Evolutionary conservation across 75 land plant species (phyloP), one percentile per base, ranked within the genome.

Genomic region (Cupressus sempervirens): DNA sequence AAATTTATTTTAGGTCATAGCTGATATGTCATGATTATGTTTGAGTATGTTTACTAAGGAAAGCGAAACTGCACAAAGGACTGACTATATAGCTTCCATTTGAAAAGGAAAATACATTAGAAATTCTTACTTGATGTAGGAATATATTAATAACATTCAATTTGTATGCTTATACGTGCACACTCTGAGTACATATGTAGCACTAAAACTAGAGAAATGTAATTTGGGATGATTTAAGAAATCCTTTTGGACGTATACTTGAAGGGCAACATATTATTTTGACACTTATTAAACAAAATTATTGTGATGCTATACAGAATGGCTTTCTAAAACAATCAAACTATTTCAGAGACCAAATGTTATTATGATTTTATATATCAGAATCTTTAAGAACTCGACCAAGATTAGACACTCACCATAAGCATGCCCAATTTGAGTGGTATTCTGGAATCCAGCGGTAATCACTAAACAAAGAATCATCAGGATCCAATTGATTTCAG

Each of bases 401-500:
- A 45, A 30, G 48, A n/a, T 79, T 45, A 30, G 36, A 83, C 58
- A 72, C 93, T 88, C 62, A 94, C 98, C 98, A 90, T 93, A 94
- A 30, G 98, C 98, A 86, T 96, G 94, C 84, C 96, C 98, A 85
- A 96, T 91, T 82, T 93, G 93, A 84, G 84, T 96, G 65, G 94
- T 93, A 84, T 92, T 91, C 73, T 87, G 87, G 89, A 96, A 96
- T 36, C 91, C 93, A 80, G 92, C 96, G 41, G 96, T 96, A 6
- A 96, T 92, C 56, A 89, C 89, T 67, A 94, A 88, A 72, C 93
- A 92, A 32, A 92, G 92, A 68, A 92, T 75, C 98, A 96, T 96
- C 56, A 96, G 90, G 80, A 94, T 83, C 98, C 98, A 96, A 86
- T 96, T 96, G 16, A 96, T 91, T 54, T 96, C 98, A 20, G 98